A percentile compares a stretch with the other conserved stretches of the same genome.
phyloP scores from a whole-genome alignment of 768 basidiomycete genomes.

The Suillus brevipes region DNA sequence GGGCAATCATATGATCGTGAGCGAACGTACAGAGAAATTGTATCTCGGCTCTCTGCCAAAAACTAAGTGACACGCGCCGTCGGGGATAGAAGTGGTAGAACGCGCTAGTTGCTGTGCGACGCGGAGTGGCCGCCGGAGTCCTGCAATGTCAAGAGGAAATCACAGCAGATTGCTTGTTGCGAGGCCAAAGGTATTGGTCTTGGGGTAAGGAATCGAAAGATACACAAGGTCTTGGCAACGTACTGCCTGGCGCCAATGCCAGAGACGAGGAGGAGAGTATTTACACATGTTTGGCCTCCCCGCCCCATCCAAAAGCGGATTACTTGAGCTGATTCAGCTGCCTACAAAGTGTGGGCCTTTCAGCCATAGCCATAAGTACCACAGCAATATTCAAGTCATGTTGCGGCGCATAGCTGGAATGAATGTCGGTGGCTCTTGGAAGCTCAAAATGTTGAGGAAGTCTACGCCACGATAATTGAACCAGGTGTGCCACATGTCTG shows the following conservation, averaged over 20 bases:
- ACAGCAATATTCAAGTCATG: neutral
- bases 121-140: neutral
- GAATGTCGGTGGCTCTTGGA: neutral
- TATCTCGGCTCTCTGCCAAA: neutral
- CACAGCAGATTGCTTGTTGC: neutral
- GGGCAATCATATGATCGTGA: neutral
- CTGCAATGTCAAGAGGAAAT: neutral
- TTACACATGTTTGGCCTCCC: neutral
- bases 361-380: neutral
- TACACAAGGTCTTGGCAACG: neutral
- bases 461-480: neutral
- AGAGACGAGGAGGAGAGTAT: constrained; percentile 7
- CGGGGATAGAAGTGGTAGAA: neutral
- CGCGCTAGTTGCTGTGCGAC: neutral
- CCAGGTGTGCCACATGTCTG: neutral
- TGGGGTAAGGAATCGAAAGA: neutral
- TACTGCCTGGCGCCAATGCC: constrained; percentile 1
- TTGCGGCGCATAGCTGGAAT: neutral
- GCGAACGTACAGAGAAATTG: neutral
- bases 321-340: neutral
- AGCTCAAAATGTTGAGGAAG: neutral
- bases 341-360: neutral
- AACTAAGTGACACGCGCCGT: neutral
- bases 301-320: neutral
- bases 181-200: neutral